Evolutionary conservation across 2,329 filamentous ascomycete genomes (phyloP), one percentile per base, ranked within the genome.

Genomic region (Hymenoscyphus fructigenus): DNA sequence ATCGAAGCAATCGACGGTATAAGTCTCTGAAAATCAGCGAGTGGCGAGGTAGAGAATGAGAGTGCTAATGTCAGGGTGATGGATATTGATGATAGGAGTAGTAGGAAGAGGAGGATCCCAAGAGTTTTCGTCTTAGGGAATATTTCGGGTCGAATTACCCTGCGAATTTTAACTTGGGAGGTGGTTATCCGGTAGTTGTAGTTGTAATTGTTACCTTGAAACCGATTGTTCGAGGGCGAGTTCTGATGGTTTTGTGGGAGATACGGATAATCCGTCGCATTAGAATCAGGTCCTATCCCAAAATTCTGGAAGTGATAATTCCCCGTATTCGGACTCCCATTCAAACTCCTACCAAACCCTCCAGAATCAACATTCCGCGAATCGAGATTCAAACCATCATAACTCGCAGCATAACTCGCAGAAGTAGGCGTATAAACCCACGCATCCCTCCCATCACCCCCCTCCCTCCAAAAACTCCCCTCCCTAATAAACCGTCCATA

Each of bases 401-500:
- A 26, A 5, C 47, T 34, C 14, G 62, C 57, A 10, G 56, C 26
- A 15, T 67, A 65, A 7, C 62, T 60, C 2, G 57, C 9, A 6
- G 67, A 63, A 10, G 65, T 60, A 7, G 64, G 26, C 2, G 55
- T 61, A 44, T 59, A 60, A 26, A 34, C 60, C 9, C 47, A 44
- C 20, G 66, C 29, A 38, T 68, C 67, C 32, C 66, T 65, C 1
- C 62, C 64, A 53, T 70, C 69, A 53, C 70, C 6, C 58, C 61
- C 29, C 61, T 59, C 26, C 57, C 66, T 5, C 32, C 61, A 38
- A 61, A 47, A 28, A 23, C 66, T 36, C 6, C 5, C 5, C 6
- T 9, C 7, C 6, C 59, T 62, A 9, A 75, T 71, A 32, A 66
- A 74, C 26, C 70, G 64, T 7, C 71, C 73, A 55, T 70, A 73